Percentiles rank a stretch among this genome's conserved stretches.
Evolutionary conservation across 768 basidiomycete genomes (phyloP).

Genomic region (Naganishia vishniacii): DNA sequence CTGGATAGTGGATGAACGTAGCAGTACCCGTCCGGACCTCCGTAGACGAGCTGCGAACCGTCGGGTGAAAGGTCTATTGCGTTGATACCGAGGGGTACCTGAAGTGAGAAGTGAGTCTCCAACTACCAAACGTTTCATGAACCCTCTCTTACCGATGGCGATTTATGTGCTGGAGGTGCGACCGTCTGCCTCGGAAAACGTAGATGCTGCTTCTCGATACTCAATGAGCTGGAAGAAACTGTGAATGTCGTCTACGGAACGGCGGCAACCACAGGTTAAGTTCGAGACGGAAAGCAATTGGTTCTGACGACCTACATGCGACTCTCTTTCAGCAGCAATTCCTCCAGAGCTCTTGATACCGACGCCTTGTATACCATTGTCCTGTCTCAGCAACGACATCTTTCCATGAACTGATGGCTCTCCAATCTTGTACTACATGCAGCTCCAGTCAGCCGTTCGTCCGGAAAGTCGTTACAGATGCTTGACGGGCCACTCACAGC

Average conservation of each 20-base stretch:
- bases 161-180: conserved; percentile 7
- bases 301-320: conserved; percentile 29
- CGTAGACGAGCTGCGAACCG: conserved; percentile 34
- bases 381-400: conserved; percentile 54
- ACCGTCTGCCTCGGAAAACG: conserved; percentile 57
- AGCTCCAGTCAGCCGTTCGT: too few species aligned
- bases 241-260: conserved; percentile 34
- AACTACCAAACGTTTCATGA: too few species aligned
- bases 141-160: conserved; percentile 2
- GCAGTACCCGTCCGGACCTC: conserved; percentile 46
- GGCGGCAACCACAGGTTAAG: neutral
- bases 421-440: conserved; percentile 54
- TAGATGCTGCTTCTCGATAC: conserved; percentile 54
- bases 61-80: conserved; percentile 37
- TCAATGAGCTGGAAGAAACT: conserved; percentile 48
- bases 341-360: conserved; percentile 54
- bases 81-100: conserved; percentile 44
- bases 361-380: conserved; percentile 51
- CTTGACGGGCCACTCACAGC: conserved; percentile 50
- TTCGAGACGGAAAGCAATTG: neutral
- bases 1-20: conserved; percentile 31
- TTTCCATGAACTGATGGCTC: conserved; percentile 61
- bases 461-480: too few species aligned
- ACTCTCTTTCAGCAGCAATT: conserved; percentile 51
- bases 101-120: neutral